Evolutionary conservation across 495 filamentous ascomycete genomes (phyloP).

Genomic region (Annulohypoxylon nitens): DNA sequence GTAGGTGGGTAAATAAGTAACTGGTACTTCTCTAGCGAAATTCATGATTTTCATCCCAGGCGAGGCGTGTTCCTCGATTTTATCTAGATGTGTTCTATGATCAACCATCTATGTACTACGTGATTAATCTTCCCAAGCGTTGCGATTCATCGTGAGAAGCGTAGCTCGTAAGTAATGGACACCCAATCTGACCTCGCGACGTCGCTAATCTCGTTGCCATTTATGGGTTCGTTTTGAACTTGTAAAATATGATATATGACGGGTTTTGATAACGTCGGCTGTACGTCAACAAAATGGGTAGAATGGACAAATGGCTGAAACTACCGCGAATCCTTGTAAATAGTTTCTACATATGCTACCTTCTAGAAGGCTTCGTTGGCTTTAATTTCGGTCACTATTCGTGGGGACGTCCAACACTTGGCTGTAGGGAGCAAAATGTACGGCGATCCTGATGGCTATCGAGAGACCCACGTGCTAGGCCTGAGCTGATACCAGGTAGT

Average conservation of each 20-base stretch:
- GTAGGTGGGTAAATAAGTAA: no score
- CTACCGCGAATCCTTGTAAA: conserved; percentile 29
- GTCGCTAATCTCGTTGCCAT: not conserved
- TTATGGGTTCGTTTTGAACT: not conserved
- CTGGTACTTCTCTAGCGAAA: no score
- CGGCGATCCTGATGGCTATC: conserved; percentile 32
- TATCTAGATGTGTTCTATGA: not conserved
- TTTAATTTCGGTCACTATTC: conserved; percentile 41
- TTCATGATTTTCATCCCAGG: no score
- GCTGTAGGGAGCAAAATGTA: conserved; percentile 31
- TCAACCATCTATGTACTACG: not conserved
- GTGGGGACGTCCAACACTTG: conserved; percentile 29
- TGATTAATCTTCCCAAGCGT: not conserved
- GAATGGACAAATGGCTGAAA: conserved; percentile 28
- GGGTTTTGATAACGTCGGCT: conserved; percentile 6
- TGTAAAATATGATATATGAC: conserved; percentile 7
- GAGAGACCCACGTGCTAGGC: conserved; percentile 37
- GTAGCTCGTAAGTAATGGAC: not conserved
- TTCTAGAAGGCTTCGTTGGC: conserved; percentile 46
- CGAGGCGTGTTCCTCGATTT: not conserved
- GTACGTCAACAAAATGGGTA: conserved; percentile 9
- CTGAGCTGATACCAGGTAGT: conserved; percentile 1
- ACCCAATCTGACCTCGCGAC: not conserved
- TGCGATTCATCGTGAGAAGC: not conserved
- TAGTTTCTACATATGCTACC: conserved; percentile 14